A percentile compares a stretch with the other conserved stretches of the same genome.
phyloP scores from a whole-genome alignment of 805 yeast species.

The Saccharomycopsis sp. region DNA sequence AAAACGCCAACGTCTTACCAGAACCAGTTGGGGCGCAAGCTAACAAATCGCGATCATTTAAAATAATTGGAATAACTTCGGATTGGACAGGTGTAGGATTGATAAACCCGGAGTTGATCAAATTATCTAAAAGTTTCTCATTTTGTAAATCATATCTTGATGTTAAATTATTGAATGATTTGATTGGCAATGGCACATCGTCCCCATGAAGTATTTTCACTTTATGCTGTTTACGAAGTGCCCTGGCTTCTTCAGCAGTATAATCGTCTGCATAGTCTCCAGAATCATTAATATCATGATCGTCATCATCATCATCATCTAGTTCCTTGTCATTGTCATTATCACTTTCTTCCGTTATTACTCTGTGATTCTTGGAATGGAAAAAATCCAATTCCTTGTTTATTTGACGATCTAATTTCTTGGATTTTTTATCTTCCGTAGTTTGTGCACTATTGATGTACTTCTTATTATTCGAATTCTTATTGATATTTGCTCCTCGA shows the following conservation, averaged over 20 bases:
- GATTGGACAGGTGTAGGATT: constrained; percentile 93
- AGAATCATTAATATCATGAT: constrained; percentile 19
- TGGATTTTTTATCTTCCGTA: constrained; percentile 27
- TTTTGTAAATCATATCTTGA: constrained; percentile 55
- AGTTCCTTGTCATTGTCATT: constrained; percentile 28
- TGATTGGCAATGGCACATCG: constrained; percentile 87
- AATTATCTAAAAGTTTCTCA: constrained; percentile 47
- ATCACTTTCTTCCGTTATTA: constrained; percentile 20
- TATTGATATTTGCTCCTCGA: constrained; percentile 77
- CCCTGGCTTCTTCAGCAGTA: constrained; percentile 51
- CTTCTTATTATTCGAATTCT: constrained; percentile 33
- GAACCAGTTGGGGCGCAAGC: constrained; percentile 99
- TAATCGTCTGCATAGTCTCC: constrained; percentile 28
- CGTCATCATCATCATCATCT: constrained; percentile 26
- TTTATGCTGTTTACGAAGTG: constrained; percentile 50
- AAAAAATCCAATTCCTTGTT: constrained; percentile 81
- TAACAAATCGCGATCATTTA: constrained; percentile 66
- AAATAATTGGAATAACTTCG: constrained; percentile 74
- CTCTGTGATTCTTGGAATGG: constrained; percentile 33
- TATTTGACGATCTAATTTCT: constrained; percentile 41
- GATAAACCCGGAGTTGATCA: constrained; percentile 62
- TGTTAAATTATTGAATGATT: constrained; percentile 76
- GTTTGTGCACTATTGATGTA: constrained; percentile 28
- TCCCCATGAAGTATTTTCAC: constrained; percentile 67
- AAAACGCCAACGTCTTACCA: constrained; percentile 90